Percentiles rank a stretch among this genome's conserved stretches.
These are phyloP conservation scores for Ceratocystis smalleyi DNA, from an alignment of 2,329 filamentous ascomycete genomes.

Conservation along the genomic window DNA sequence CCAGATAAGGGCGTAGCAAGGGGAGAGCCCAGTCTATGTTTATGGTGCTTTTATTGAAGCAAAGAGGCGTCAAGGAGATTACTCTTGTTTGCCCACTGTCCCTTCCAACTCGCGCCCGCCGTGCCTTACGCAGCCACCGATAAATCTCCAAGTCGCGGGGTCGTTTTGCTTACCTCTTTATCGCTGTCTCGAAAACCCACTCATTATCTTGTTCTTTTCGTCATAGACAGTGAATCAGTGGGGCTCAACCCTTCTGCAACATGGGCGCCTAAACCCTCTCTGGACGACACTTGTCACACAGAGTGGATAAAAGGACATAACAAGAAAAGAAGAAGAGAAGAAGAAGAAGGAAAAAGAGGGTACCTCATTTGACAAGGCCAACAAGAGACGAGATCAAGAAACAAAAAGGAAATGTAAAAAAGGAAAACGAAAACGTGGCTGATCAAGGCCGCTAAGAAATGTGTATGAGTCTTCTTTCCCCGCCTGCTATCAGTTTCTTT, in stretches of 20 bases:
- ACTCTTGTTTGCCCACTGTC: not conserved
- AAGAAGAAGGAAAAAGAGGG: not conserved
- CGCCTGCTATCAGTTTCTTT: not conserved
- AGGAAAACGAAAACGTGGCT: not conserved
- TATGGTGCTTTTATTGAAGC: no score
- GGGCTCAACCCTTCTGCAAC: constrained; percentile 1
- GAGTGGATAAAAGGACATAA: not conserved
- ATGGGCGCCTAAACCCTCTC: constrained; percentile 1
- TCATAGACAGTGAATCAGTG: constrained; percentile 1
- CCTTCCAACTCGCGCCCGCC: not conserved
- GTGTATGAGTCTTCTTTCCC: not conserved
- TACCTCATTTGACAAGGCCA: not conserved
- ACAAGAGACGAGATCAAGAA: not conserved
- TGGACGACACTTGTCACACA: constrained; percentile 2
- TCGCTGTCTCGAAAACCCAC: not conserved
- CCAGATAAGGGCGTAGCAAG: no score
- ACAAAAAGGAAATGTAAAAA: not conserved
- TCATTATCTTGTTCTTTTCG: not conserved
- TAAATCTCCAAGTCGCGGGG: not conserved
- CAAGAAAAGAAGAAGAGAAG: not conserved
- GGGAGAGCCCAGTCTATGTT: no score
- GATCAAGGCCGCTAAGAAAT: not conserved
- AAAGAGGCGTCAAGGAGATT: no score
- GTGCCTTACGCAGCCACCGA: no score
- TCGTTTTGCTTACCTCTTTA: not conserved